phyloP scores from a whole-genome alignment of 768 basidiomycete species.

The Paxillus involutus region DNA sequence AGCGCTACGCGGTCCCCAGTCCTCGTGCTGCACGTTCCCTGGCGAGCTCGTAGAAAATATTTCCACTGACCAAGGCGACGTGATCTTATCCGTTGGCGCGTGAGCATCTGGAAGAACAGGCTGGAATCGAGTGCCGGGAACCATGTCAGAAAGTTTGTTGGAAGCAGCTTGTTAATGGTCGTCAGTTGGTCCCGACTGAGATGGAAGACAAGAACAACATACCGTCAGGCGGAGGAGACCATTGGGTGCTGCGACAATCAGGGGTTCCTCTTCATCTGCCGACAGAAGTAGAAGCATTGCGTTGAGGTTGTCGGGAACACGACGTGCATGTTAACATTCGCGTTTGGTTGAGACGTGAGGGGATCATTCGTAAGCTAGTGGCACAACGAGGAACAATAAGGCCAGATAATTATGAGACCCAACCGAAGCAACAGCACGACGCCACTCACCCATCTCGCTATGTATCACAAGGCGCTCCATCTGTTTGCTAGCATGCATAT shows the following conservation, averaged over 20 bases:
- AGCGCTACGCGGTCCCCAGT: conserved; percentile 65
- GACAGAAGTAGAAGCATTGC: conserved; percentile 88
- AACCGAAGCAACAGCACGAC: conserved; percentile 81
- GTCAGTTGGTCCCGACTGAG: neutral
- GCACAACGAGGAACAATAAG: neutral
- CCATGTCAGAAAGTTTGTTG: conserved; percentile 63
- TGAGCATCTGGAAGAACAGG: conserved; percentile 60
- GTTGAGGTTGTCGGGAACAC: conserved; percentile 86
- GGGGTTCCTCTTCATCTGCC: conserved; percentile 84
- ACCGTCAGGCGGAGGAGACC: conserved; percentile 77
- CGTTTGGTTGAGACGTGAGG: conserved; percentile 30
- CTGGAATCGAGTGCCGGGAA: conserved; percentile 58
- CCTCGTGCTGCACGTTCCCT: no score
- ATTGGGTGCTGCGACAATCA: conserved; percentile 85
- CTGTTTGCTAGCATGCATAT: neutral
- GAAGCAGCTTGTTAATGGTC: conserved; percentile 59
- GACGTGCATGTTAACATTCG: conserved; percentile 81
- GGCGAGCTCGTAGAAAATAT: conserved; percentile 91
- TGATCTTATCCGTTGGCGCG: conserved; percentile 36
- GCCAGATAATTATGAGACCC: neutral
- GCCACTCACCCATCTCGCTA: conserved; percentile 92
- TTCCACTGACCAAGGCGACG: conserved; percentile 77
- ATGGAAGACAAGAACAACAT: conserved; percentile 24
- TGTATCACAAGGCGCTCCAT: no score
- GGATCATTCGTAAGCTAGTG: conserved; percentile 75